A percentile compares a stretch with the other conserved stretches of the same genome.
phyloP scores from a whole-genome alignment of 176 grass and related monocot genomes.

The sorghum (Sorghum bicolor) region Sorghum_bicolor_NCBIv3 NC_012872.2:68683001-68683500 shows the following conservation, averaged over 20 bases:
- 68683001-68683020: slow-evolving; percentile 68
- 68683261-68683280: slow-evolving; percentile 69
- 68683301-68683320: slow-evolving; percentile 65
- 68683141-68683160: background rate
- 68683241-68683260: slow-evolving; percentile 36
- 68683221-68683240: slow-evolving; percentile 66
- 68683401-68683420: background rate
- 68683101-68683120: slow-evolving; percentile 30
- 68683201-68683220: slow-evolving; percentile 79
- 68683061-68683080: slow-evolving; percentile 65
- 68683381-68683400: background rate
- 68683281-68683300: slow-evolving; percentile 71
- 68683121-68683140: background rate
- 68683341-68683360: background rate
- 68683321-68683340: background rate
- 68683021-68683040: slow-evolving; percentile 57
- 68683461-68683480: background rate
- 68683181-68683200: slow-evolving; percentile 42
- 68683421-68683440: slow-evolving; percentile 1
- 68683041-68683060: slow-evolving; percentile 67
- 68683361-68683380: background rate
- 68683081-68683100: slow-evolving; percentile 15
- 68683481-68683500: background rate
- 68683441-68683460: background rate
- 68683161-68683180: background rate